Base-by-base conservation (phyloP, 768 basidiomycete species). In the Xanthoconium stramineum region DNA sequence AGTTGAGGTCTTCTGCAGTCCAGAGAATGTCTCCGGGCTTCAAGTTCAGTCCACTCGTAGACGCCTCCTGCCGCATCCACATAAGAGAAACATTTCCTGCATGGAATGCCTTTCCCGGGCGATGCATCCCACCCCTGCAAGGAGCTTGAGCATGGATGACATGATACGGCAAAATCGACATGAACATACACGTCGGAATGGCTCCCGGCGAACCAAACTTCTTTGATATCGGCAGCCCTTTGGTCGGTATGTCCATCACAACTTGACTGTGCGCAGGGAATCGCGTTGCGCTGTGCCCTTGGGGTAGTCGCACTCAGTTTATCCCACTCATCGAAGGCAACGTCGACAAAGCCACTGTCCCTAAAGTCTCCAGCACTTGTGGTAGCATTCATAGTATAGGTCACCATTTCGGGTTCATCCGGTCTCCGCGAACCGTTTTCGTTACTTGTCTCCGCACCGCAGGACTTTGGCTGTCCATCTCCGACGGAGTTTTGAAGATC, bases 151-250 rank as follows among this genome's bases (percentile, higher is more conserved):
- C 12, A 6, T 29, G 6, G 17, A 40, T 20, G 17, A 15, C 39
- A 43, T 14, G 32, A 42, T 24, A 24, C 24, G 24, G 24, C 3
- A 6, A 35, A 13, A 36, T 43, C 20, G 6, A 2, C 12, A 11
- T 35, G 35, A 13, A 36, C 53, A 29, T 55, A 55, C 53, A 55
- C 53, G 29, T 55, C 53, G 28, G 53, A 55, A 43, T 55, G 53
- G 8, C 10, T 35, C 39, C 53, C 53, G 28, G 53, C 47, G 43
- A 55, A 55, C 53, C 53, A 55, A 3, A 55, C 53, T 29, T 55
- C 53, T n/a, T 55, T 55, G 14, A 55, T 55, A 35, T 55, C 30
- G 24, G 33, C 46, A 8, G 15, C 14, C 39, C n/a, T 48, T 48
- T 6, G 20, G 33, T 40, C 12, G 3, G 33, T 6, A 11, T 24